Evolutionary conservation across 495 filamentous ascomycete genomes (phyloP), one percentile per base, ranked within the genome.

Genomic region (Xylaria flabelliformis): DNA sequence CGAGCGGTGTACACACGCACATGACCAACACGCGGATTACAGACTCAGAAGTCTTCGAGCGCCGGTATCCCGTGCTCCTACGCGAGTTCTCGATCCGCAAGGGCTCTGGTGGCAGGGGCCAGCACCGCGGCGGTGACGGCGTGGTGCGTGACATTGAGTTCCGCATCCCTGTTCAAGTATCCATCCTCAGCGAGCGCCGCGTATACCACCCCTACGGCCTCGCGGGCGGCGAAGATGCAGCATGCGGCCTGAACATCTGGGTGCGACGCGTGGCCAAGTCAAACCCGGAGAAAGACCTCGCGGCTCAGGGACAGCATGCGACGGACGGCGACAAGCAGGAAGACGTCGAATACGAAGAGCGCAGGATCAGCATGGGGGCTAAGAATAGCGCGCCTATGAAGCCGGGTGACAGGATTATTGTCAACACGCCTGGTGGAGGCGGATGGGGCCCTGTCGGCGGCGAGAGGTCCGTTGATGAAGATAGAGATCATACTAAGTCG

Each of bases 11-110:
- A 56, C 96, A 99, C 78, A 91, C 90, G 26, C 95, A 98, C 81
- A 99, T 98, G 95, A 99, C 96, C n/a, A 99, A 99, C 80, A 99
- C 96, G 6, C 90, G 96, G 1, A 98, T 98, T 78, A 99, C 96
- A 1, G 96, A 99, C 82, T 87, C 93, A 0, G 96, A 99, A 75
- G 90, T 98, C n/a, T 95, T 99, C 75, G 96, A 99, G 81, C 88
- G 95, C 2, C 88, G 96, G 19, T 99, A 99, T 76, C 96, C 96
- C 1, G 92, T 97, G 2, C 77, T 98, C 17, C 85, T 98, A 24
- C 87, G 93, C 0, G 90, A 95, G 78, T 99, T 98, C 78, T 89
- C 89, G 3, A 85, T 98, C 32, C 84, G 95, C 0, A 76, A 82
- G 32, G 90, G 89, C 0, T 91, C 88, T 15, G 92, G 91, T 24